Base-by-base conservation (phyloP, 768 basidiomycete species). In the Suillus spraguei region DNA sequence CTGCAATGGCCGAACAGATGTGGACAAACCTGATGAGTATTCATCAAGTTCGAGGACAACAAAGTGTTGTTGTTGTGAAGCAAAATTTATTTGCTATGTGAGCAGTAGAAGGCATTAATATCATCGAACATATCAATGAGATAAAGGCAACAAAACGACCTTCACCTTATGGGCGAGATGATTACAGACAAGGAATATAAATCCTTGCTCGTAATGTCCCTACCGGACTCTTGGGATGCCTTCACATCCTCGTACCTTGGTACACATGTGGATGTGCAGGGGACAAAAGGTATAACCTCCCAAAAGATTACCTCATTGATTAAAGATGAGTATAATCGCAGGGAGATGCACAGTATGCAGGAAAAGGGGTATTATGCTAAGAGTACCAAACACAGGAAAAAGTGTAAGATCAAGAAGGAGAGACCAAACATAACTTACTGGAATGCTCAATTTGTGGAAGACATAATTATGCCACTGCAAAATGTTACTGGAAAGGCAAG, bases 221-320 rank as follows among this genome's bases (percentile, higher is more conserved):
- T 64, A 20, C 64, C 60, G 0, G 10, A 13, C 1, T 41, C 49
- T 0, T 64, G 64, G 64, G 54, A 64, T 11, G 3, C 42, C 7
- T 64, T 49, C 44, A 58, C 46, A 1, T 36, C 53, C 2, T 58
- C 60, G 0, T 61, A 58, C 20, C 35, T 64, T n/a, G 64, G 64
- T 2, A 28, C 42, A 14, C 56, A 59, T 22, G 17, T 17, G 6
- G 33, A 38, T 33, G 10, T 0, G 54, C 39, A 36, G 8, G 16
- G 36, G 4, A 35, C 35, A 35, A 35, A 35, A 35, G 5, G n/a
- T n/a, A 10, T 54, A 13, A 53, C 60, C 1, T 52, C 50, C 0
- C 33, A 53, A 24, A 9, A 61, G 22, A 33, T 61, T 13, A 41
- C 41, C 3, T 35, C 36, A 13, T 38, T 61, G 35, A 44, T 61